Base-by-base conservation (phyloP, 139 green algal species). In the Yamagishiella unicocca region DNA sequence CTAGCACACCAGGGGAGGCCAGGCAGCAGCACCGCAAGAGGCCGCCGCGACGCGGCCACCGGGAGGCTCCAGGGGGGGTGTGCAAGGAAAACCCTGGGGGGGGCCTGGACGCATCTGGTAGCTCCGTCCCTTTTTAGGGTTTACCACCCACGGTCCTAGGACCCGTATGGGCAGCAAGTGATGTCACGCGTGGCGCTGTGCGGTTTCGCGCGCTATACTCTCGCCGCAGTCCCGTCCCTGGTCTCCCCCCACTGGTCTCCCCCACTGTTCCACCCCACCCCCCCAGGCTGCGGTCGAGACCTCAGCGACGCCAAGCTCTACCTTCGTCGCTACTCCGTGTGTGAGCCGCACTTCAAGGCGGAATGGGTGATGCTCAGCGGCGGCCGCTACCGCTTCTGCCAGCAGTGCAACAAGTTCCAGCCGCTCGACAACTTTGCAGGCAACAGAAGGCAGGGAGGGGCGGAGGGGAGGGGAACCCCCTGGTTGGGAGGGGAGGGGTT, bases 331-430 rank as follows among this genome's bases (percentile, higher is more conserved):
- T 87, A 87, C 68, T 68, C 40, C 6, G 82, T 87, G 82, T 87
- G 82, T 53, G 82, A 87, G 46, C 25, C 67, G 67, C 82, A 87
- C 82, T 87, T 87, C 66, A 87, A 87, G 68, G 82, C 82, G 21
- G 82, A 87, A 25, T 71, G 50, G 12, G 82, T 87, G 46, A 31
- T 42, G 67, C 66, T 87, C 4, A 12, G 25, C 45, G 67, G 82
- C 67, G 50, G 37, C 17, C 50, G 67, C 19, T 81, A 53, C 67
- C 67, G 82, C 25, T 87, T 87, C 67, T 87, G 82, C 67, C 82
- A 87, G 67, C 82, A 87, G 67, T 87, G 82, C 67, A 87, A 87
- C 67, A 87, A 87, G 38, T 87, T 87, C 29, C 82, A 87, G 67
- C 33, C 67, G 31, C 50, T 87, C 14, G 67, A 87, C 25, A 80